phyloP scores from a whole-genome alignment of 176 grass and related monocot genomes.

The Panicum miliaceum region DNA sequence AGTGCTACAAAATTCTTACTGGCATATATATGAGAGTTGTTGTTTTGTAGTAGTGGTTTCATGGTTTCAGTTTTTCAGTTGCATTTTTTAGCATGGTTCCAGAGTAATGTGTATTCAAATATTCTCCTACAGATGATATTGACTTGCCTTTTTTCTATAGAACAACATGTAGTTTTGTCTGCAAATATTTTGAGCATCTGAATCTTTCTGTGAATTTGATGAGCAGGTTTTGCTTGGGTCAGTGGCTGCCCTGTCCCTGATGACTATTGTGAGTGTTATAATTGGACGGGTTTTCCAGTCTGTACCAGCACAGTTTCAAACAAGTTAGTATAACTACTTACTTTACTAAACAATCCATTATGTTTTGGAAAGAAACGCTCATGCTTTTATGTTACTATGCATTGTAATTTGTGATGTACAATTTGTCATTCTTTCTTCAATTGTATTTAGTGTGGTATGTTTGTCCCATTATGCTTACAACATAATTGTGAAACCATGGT shows the following conservation, averaged over 20 bases:
- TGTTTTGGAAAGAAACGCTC: constrained; percentile 4
- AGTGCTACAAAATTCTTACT: background rate
- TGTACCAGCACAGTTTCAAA: constrained; percentile 93
- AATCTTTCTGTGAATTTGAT: constrained; percentile 33
- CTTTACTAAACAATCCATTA: constrained; percentile 2
- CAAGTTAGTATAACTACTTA: constrained; percentile 59
- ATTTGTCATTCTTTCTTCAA: constrained; percentile 20
- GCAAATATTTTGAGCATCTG: background rate
- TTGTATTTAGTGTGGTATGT: background rate
- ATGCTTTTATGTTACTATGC: background rate
- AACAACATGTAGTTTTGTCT: constrained; percentile 9
- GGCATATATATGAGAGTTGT: background rate
- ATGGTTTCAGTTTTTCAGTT: constrained; percentile 11
- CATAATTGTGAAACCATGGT: constrained; percentile 25
- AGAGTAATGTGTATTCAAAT: background rate
- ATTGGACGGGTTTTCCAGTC: constrained; percentile 89
- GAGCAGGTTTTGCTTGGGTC: constrained; percentile 86
- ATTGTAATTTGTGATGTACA: background rate
- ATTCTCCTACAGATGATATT: constrained; percentile 3
- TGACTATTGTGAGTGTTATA: constrained; percentile 88
- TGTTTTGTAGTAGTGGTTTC: constrained; percentile 3
- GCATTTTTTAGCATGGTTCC: constrained; percentile 15
- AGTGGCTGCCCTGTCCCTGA: constrained; percentile 86
- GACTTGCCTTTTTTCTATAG: background rate
- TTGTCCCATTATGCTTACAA: constrained; percentile 29